These are phyloP conservation scores for Agrocybe praecox DNA, from an alignment of 768 basidiomycete species.

Conservation along the genomic window DNA sequence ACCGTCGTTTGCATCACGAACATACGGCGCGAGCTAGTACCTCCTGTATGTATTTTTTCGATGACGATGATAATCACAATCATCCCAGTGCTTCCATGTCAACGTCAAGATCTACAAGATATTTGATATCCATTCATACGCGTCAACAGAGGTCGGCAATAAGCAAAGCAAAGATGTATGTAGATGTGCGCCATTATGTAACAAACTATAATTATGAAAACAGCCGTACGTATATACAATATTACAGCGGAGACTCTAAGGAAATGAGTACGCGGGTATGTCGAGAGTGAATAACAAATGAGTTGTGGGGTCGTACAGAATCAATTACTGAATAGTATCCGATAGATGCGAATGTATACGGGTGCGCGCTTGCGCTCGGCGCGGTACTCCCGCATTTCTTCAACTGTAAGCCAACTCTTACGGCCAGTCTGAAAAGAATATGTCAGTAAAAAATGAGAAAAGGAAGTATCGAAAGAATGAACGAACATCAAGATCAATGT, in stretches of 20 bases:
- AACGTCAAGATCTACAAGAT: background rate
- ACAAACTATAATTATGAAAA: background rate
- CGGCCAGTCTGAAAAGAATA: constrained; percentile 34
- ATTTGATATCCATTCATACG: background rate
- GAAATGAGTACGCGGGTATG: constrained; percentile 2
- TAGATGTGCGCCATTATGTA: too few relatives aligned
- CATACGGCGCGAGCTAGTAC: too few relatives aligned
- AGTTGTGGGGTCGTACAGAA: constrained; percentile 1
- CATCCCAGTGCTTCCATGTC: background rate
- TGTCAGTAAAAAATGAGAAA: background rate
- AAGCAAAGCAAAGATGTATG: too few relatives aligned
- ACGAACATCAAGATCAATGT: constrained; percentile 44
- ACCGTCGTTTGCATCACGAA: too few relatives aligned
- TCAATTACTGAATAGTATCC: constrained; percentile 43
- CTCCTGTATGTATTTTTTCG: too few relatives aligned
- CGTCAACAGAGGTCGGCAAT: too few relatives aligned
- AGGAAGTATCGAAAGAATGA: background rate
- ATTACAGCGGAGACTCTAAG: background rate
- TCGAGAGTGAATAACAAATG: background rate
- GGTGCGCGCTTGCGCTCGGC: constrained; percentile 41
- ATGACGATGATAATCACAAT: too few relatives aligned
- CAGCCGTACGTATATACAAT: background rate
- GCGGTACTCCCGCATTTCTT: constrained; percentile 46
- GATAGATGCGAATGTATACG: constrained; percentile 35
- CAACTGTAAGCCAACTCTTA: constrained; percentile 48